These are phyloP conservation scores for Trichoderma semiorbis DNA, from an alignment of 2,329 filamentous ascomycete genomes.

Conservation along the genomic window DNA sequence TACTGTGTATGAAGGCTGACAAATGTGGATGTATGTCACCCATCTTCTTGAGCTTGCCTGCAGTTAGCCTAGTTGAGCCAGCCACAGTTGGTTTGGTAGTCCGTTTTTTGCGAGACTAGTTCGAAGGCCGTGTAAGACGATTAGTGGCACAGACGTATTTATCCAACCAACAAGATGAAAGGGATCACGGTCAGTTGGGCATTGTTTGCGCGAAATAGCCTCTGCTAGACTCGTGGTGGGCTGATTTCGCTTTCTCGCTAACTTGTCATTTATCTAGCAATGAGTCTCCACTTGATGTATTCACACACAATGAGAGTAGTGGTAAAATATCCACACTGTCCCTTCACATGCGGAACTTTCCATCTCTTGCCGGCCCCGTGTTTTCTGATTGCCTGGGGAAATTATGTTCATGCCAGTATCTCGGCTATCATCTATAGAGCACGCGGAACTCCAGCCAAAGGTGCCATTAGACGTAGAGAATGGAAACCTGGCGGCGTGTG, in stretches of 20 bases:
- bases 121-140: background rate
- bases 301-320: background rate
- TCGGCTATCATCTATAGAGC: background rate
- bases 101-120: too few species aligned
- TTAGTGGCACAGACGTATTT: background rate
- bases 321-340: background rate
- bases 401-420: background rate
- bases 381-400: background rate
- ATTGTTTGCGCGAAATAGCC: background rate
- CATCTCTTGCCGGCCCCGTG: background rate
- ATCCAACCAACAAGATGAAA: background rate
- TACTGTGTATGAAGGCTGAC: background rate
- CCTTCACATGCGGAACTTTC: background rate
- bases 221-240: background rate
- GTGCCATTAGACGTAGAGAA: background rate
- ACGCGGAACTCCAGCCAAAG: fast-evolving
- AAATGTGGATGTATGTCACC: background rate
- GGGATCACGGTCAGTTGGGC: background rate
- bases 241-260: background rate
- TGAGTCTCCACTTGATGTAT: background rate
- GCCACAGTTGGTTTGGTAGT: background rate
- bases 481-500: background rate
- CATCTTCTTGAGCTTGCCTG: background rate
- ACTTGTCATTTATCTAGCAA: background rate
- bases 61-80: background rate